phyloP scores from a whole-genome alignment of 441 rosid species.

The Macaranga tanarius region DNA sequence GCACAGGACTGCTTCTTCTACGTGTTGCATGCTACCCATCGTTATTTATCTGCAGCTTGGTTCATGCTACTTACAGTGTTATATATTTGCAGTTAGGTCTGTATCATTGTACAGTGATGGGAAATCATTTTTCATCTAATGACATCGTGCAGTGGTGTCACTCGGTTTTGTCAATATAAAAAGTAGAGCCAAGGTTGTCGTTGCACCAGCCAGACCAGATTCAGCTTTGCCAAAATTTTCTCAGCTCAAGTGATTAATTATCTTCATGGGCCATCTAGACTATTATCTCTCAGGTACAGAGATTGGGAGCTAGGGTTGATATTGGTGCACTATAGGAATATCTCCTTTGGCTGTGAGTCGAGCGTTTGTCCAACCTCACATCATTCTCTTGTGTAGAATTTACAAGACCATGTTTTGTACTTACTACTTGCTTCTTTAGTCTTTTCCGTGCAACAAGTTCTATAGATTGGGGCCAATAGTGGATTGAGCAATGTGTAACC shows the following conservation, averaged over 20 bases:
- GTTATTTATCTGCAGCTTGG: no score
- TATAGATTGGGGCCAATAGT: slow-evolving; percentile 59
- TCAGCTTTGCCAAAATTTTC: slow-evolving; percentile 6
- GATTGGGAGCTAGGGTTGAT: slow-evolving; percentile 50
- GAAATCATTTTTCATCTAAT: no score
- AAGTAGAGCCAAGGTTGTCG: not conserved
- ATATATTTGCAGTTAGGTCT: no score
- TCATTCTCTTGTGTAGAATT: slow-evolving; percentile 73
- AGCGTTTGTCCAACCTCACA: slow-evolving; percentile 59
- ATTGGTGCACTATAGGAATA: slow-evolving; percentile 68
- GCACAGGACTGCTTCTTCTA: no score
- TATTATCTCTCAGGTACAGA: slow-evolving; percentile 53
- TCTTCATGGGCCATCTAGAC: not conserved
- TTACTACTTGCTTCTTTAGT: slow-evolving; percentile 45
- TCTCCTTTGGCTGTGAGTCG: slow-evolving; percentile 83
- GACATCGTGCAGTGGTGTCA: no score
- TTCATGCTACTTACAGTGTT: no score
- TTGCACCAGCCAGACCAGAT: not conserved
- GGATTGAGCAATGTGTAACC: slow-evolving; percentile 76
- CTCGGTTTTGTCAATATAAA: no score
- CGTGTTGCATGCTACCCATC: no score
- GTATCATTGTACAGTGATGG: no score
- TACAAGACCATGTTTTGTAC: slow-evolving; percentile 63
- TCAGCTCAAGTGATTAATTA: no score
- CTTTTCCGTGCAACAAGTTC: slow-evolving; percentile 50